Conservation (phyloP, 2,329 filamentous ascomycete genomes). For the Venturia asperata region DNA sequence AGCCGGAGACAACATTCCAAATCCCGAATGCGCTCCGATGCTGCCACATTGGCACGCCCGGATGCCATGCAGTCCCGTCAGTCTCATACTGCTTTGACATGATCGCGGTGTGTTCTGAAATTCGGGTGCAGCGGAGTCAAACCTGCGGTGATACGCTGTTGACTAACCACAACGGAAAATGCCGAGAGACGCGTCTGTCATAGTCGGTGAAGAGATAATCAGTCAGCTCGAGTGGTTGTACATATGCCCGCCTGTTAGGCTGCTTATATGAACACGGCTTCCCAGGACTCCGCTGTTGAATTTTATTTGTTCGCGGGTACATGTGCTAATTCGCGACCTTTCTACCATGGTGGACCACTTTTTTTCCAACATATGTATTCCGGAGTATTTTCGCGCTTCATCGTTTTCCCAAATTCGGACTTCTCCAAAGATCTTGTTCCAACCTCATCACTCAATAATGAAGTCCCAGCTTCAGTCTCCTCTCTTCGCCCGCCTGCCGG, state of each 20-base stretch:
- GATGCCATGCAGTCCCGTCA: neutral
- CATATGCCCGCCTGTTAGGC: neutral
- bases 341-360: constrained; percentile 9
- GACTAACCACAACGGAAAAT: neutral
- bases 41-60: neutral
- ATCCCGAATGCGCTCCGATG: neutral
- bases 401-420: neutral
- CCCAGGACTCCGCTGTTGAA: neutral
- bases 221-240: neutral
- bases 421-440: neutral
- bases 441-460: neutral
- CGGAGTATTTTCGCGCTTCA: neutral
- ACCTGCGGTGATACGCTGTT: neutral
- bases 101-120: neutral
- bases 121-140: neutral
- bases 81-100: neutral
- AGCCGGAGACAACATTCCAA: neutral
- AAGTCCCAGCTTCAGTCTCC: neutral
- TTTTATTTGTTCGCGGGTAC: neutral
- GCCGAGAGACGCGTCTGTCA: neutral
- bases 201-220: neutral
- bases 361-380: neutral
- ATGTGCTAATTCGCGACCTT: neutral
- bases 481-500: constrained; percentile 20
- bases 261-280: neutral